Percentiles rank a stretch among this genome's conserved stretches.
Conservation (phyloP, 2,329 filamentous ascomycete genomes). For the Aspergillus spinulosporus region DNA sequence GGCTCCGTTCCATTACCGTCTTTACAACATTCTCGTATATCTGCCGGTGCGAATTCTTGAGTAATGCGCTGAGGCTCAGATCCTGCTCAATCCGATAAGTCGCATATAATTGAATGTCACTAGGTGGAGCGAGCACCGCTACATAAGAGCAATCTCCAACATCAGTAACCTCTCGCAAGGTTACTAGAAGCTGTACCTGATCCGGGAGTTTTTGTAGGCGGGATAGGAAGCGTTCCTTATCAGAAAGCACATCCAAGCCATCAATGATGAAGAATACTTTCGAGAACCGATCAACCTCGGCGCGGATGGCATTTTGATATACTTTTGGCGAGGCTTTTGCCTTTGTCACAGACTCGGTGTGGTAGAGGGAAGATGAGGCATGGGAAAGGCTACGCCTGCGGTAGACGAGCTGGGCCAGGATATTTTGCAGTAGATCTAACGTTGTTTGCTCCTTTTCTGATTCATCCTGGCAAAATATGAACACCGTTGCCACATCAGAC, state of each 20-base stretch:
- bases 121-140: slow-evolving; percentile 16
- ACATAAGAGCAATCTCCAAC: slow-evolving; percentile 19
- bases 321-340: slow-evolving; percentile 30
- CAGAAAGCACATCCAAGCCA: slow-evolving; percentile 30
- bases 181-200: slow-evolving; percentile 34
- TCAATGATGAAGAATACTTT: slow-evolving; percentile 34
- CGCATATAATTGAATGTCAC: slow-evolving; percentile 25
- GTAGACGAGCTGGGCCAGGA: slow-evolving; percentile 35
- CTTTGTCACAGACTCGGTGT: slow-evolving; percentile 23
- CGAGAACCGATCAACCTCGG: slow-evolving; percentile 33
- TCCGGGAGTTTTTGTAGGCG: slow-evolving; percentile 35
- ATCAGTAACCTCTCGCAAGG: slow-evolving; percentile 25
- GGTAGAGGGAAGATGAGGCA: slow-evolving; percentile 27
- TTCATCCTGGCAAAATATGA: slow-evolving; percentile 19
- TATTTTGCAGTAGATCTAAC: slow-evolving; percentile 25
- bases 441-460: slow-evolving; percentile 23
- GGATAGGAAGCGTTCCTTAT: slow-evolving; percentile 32
- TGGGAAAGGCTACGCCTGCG: slow-evolving; percentile 28
- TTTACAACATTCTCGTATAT: slow-evolving; percentile 21
- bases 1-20: slow-evolving; percentile 26
- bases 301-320: slow-evolving; percentile 35
- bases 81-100: slow-evolving; percentile 22
- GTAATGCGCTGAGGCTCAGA: slow-evolving; percentile 12
- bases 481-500: slow-evolving; percentile 27
- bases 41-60: slow-evolving; percentile 7